Base-by-base conservation (phyloP, 2,329 filamentous ascomycete species). In the Colletotrichum cuscutae region DNA sequence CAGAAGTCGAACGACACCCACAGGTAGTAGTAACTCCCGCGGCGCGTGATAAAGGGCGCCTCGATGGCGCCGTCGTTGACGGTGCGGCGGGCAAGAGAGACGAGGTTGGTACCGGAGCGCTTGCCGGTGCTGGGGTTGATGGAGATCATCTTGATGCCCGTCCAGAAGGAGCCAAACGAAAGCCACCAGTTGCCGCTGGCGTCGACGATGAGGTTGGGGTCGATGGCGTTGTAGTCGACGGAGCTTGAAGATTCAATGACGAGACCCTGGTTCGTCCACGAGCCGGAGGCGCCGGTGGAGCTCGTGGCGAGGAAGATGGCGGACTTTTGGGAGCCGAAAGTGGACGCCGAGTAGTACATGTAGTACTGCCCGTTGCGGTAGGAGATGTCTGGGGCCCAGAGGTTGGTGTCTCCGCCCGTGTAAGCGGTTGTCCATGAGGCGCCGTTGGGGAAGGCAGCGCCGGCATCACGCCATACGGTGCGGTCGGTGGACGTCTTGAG, bases 361-460 rank as follows among this genome's bases (percentile, higher is more conserved):
- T 77, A 80, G 76, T 80, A 81, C 69, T 77, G 68, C 0, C 77
- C 78, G 62, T 80, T 78, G 32, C 76, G 79, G 74, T 78, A 81
- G 1, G 83, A 81, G 6, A 89, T 86, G 75, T 91, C 89, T 0
- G 90, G 90, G 0, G 90, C 90, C 88, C 72, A 84, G 42, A 81
- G 80, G 53, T 81, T 81, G 70, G 72, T 75, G 1, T 77, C 78
- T 32, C 78, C 79, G 3, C 72, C 69, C 30, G 79, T 80, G 58
- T 81, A 81, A 19, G 76, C 67, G 0, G 77, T 79, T 0, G 79
- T 81, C 79, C 79, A 81, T 0, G 80, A 74, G 7, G 79, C 79
- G 2, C 79, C 79, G 30, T 75, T 76, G 15, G 80, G 80, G 72
- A 81, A 81, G 9, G 69, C 80, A 19, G 76, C 72, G 1, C 80